Evolutionary conservation across 805 yeast species (phyloP).

Genomic region (Wickerhamiella hasegawae): DNA sequence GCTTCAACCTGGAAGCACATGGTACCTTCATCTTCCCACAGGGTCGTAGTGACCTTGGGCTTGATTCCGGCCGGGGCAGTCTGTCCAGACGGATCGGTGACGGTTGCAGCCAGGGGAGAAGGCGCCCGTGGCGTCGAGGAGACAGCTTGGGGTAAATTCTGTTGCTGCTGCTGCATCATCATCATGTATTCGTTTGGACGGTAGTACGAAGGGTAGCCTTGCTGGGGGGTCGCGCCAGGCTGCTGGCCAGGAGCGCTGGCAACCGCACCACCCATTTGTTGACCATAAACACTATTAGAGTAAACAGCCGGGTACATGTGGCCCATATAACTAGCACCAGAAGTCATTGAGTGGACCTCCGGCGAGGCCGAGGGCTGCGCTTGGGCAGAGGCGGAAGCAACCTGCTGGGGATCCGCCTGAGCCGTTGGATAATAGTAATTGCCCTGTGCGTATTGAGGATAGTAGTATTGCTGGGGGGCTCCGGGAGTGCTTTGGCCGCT

Average conservation of each 20-base stretch:
- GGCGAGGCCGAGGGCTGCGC: background rate
- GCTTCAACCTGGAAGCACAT: slow-evolving; percentile 77
- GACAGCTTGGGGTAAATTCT: background rate
- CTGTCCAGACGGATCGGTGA: slow-evolving; percentile 26
- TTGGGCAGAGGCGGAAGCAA: background rate
- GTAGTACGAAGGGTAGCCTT: slow-evolving; percentile 5
- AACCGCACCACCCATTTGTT: slow-evolving; percentile 2
- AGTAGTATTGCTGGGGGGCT: slow-evolving; percentile 14
- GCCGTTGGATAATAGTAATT: background rate
- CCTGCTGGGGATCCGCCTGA: background rate
- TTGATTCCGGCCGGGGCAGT: slow-evolving; percentile 26
- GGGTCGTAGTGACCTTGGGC: slow-evolving; percentile 62
- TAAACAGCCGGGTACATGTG: background rate
- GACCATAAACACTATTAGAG: background rate
- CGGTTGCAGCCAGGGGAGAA: too few species aligned
- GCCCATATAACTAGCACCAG: background rate
- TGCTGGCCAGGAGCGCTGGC: slow-evolving; percentile 4
- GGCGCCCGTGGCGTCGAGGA: too few species aligned
- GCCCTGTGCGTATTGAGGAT: background rate
- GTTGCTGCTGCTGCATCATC: slow-evolving; percentile 6
- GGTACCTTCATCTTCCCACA: slow-evolving; percentile 83
- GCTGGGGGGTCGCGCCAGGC: too few species aligned
- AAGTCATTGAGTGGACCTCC: background rate
- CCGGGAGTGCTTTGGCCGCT: background rate
- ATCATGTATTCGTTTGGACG: slow-evolving; percentile 4